phyloP scores from a whole-genome alignment of 1,139 yeast species.

The Candida sojae region DNA sequence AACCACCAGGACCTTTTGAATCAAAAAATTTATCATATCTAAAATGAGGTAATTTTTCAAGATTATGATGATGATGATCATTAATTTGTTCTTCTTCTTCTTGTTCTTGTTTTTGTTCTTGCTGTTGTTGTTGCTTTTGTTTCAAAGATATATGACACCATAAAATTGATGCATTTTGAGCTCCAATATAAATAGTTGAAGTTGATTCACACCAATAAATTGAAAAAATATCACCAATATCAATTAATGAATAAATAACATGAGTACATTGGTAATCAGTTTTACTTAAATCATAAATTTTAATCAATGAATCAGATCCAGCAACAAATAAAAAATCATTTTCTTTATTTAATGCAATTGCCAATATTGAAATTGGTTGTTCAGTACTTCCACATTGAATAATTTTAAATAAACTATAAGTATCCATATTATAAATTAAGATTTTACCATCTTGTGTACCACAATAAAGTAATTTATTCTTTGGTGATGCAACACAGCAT shows the following conservation, averaged over 20 bases:
- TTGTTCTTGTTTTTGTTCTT: too few relatives aligned
- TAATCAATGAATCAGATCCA: slow-evolving; percentile 86
- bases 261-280: slow-evolving; percentile 41
- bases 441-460: slow-evolving; percentile 95
- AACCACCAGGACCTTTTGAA: slow-evolving; percentile 83
- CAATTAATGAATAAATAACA: slow-evolving; percentile 79
- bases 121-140: too few relatives aligned
- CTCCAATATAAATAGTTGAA: slow-evolving; percentile 76
- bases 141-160: slow-evolving; percentile 52
- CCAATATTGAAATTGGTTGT: slow-evolving; percentile 73
- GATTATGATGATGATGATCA: slow-evolving; percentile 10
- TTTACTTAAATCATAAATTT: slow-evolving; percentile 68
- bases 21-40: slow-evolving; percentile 89
- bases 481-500: slow-evolving; percentile 71
- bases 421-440: slow-evolving; percentile 66
- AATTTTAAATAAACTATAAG: slow-evolving; percentile 54
- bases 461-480: slow-evolving; percentile 64
- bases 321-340: slow-evolving; percentile 75
- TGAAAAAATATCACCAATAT: slow-evolving; percentile 92
- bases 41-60: slow-evolving; percentile 66
- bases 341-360: slow-evolving; percentile 58
- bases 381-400: slow-evolving; percentile 41
- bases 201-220: slow-evolving; percentile 65
- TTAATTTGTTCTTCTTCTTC: slow-evolving; percentile 5
- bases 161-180: slow-evolving; percentile 87